Conservation (phyloP, 208 protist species). For the Trichomonas gallinae region DNA sequence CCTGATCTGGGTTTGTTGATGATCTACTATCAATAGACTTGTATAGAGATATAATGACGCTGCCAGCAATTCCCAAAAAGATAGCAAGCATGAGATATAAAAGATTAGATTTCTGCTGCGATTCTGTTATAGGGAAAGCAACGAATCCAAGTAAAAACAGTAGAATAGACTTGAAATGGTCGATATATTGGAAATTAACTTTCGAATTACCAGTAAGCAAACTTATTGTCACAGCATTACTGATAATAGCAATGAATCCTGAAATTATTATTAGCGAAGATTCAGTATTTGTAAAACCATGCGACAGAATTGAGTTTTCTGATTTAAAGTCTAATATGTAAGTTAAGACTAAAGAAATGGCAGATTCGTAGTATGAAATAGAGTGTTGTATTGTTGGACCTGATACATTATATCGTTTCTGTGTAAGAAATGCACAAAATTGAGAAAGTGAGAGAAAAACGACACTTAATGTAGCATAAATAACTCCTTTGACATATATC, state of each 20-base stretch:
- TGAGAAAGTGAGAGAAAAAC: background rate
- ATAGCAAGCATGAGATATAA: background rate
- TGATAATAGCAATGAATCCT: background rate
- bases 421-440: background rate
- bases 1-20: background rate
- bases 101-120: background rate
- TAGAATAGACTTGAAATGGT: background rate
- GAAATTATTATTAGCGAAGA: background rate
- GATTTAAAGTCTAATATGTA: background rate
- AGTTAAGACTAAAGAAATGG: background rate
- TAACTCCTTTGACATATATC: background rate
- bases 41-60: background rate
- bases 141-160: background rate
- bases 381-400: background rate
- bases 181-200: background rate
- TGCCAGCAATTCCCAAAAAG: background rate
- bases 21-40: background rate
- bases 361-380: background rate
- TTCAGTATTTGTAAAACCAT: background rate
- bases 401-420: background rate
- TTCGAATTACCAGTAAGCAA: background rate
- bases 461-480: background rate
- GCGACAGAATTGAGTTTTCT: background rate
- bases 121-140: background rate
- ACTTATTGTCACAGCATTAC: background rate